Evolutionary conservation across 169 alveolate species (phyloP), one percentile per base, ranked within the genome.

Genomic region (Cryptosporidium viatorum): DNA sequence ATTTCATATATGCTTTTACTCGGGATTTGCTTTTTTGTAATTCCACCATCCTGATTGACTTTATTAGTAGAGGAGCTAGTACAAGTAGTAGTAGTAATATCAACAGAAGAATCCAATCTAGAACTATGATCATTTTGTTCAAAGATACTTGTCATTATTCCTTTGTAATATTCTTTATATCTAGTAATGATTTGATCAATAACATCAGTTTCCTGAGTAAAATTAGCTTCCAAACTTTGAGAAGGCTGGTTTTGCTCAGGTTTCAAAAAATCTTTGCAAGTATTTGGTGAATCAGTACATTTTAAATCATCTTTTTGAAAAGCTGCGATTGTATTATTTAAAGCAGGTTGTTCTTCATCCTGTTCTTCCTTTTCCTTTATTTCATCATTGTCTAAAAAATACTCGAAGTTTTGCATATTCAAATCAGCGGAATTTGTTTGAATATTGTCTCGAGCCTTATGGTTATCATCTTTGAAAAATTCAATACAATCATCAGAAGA

Each of bases 341-440:
- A 45, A 16, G 18, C 39, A 7, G 80, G 80, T 18, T 43, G 39
- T 18, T 71, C 85, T 50, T 71, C 85, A 18, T 31, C 43, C 23
- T 73, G 86, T 23, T 52, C 86, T n/a, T 73, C 52, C 33, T 52
- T 52, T 58, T 73, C 86, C 50, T 73, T 73, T 10, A 52, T 33
- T 58, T 73, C 86, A 14, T 43, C 48, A 51, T 71, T 48, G 33
- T 39, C 85, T 29, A 71, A 10, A 35, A 33, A 50, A 31, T 71
- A 71, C 33, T 50, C 85, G 14, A 71, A 71, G 14, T 69, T 71
- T 35, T 48, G 45, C 65, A 71, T 43, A 51, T 71, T 50, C 29
- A 71, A 16, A 26, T 26, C 35, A 7, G 12, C 37, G 8, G 67
- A 29, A 23, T 51, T 51, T 16, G 29, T 59, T 0, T 33, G 33